Evolutionary conservation across 2,329 filamentous ascomycete species (phyloP), one percentile per base, ranked within the genome.

Genomic region (Aspergillus udagawae): DNA sequence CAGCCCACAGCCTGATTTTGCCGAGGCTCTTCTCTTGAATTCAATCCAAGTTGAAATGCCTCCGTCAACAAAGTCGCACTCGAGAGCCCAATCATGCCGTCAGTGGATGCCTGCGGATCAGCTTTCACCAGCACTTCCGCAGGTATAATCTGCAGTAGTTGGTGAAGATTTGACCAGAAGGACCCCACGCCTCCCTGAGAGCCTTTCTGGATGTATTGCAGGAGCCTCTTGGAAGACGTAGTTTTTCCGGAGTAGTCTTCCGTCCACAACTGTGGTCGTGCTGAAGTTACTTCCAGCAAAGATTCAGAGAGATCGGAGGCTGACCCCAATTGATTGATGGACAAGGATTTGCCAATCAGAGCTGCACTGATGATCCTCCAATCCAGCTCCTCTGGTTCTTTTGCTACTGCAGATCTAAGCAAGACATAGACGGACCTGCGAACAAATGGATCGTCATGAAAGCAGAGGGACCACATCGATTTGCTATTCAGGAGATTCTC

Each of bases 171-270:
- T 27, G 80, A 74, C 94, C 94, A 99, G 68, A 87, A 96, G 9
- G 81, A 82, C 3, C 81, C 75, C 0, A 85, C 79, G 3, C 89
- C 88, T n/a, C 86, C 84, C 67, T 97, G 90, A 0, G 93, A 96
- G 2, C 94, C 93, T 65, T 87, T 90, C 60, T 89, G 86, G 6
- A 97, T 78, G 64, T 95, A 94, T 8, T 85, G 79, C 51, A 84
- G 82, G 3, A 99, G 73, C 23, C 87, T 76, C 58, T 79, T 83
- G 59, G 75, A 80, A 57, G 73, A 82, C 7, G 81, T 69, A 29
- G 81, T 82, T 69, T 86, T 87, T 49, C 79, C 82, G 28, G 74
- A 79, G 70, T 86, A 86, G 54, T 84, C 77, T 4, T 80, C 79
- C 1, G 86, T 87, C 94, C 94, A 99, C 9, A 92, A 79, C 17